Conservation (phyloP, 2,329 filamentous ascomycete genomes). For the Reticulascus tulasneorum region DNA sequence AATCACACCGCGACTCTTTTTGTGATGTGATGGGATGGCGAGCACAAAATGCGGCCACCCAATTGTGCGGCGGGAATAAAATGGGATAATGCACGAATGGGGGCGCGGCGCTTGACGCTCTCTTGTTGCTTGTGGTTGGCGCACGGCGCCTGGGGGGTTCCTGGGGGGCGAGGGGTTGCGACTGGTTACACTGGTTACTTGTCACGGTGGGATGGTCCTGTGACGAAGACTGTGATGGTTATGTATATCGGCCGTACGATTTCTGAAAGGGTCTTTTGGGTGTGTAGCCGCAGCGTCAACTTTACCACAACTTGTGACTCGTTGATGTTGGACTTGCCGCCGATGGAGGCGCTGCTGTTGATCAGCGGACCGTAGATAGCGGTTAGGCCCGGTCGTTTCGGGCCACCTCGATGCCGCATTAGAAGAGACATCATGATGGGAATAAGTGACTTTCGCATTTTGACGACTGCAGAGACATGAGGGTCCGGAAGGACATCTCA, state of each 20-base stretch:
- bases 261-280: background rate
- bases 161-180: background rate
- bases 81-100: too few relatives aligned
- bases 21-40: too few relatives aligned
- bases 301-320: conserved; percentile 1
- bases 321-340: conserved; percentile 1
- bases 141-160: too few relatives aligned
- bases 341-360: conserved; percentile 4
- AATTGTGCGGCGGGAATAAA: too few relatives aligned
- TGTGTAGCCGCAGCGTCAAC: too few relatives aligned
- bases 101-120: too few relatives aligned
- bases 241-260: background rate
- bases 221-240: background rate
- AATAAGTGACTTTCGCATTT: background rate
- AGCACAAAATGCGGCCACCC: too few relatives aligned
- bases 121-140: too few relatives aligned
- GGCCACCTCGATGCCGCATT: background rate
- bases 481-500: background rate
- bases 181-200: background rate
- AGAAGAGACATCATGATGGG: background rate
- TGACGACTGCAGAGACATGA: background rate
- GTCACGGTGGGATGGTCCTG: background rate
- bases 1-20: too few relatives aligned
- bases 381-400: background rate
- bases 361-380: background rate